These are phyloP conservation scores for Aureobasidium sp. DNA, from an alignment of 2,329 filamentous ascomycete species.

Conservation along the genomic window DNA sequence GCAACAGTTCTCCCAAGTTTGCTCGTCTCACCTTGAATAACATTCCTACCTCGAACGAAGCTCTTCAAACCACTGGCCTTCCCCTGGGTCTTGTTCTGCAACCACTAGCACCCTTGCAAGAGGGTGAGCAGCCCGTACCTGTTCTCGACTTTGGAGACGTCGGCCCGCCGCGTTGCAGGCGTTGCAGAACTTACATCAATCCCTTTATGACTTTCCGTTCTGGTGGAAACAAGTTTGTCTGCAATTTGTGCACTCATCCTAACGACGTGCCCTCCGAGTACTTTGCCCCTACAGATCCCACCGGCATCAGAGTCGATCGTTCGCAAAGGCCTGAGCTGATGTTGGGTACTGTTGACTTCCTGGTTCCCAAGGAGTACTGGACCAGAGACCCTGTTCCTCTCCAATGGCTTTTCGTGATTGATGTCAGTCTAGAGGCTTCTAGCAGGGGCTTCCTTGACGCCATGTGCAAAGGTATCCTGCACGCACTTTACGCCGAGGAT, in stretches of 20 bases:
- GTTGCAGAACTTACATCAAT: constrained; percentile 95
- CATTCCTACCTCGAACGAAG: constrained; percentile 75
- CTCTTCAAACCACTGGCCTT: constrained; percentile 68
- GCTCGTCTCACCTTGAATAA: constrained; percentile 87
- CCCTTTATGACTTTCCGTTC: constrained; percentile 97
- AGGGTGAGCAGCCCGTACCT: constrained; percentile 79
- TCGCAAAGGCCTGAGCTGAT: constrained; percentile 82
- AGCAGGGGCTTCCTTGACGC: constrained; percentile 86
- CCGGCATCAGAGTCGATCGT: constrained; percentile 78
- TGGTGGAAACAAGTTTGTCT: constrained; percentile 92
- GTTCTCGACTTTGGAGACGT: constrained; percentile 89
- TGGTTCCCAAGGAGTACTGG: constrained; percentile 98
- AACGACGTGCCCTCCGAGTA: constrained; percentile 92
- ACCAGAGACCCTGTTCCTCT: constrained; percentile 84
- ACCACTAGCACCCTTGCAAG: constrained; percentile 71
- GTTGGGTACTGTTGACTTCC: constrained; percentile 87
- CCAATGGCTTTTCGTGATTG: constrained; percentile 83
- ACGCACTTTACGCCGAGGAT: constrained; percentile 65
- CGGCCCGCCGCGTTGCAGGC: constrained; percentile 81
- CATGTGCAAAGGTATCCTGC: constrained; percentile 80
- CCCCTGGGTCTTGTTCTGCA: constrained; percentile 84
- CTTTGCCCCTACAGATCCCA: constrained; percentile 81
- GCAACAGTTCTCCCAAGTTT: constrained; percentile 91
- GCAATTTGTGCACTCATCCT: constrained; percentile 95
- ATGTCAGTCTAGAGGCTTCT: constrained; percentile 83